A percentile compares a stretch with the other conserved stretches of the same genome.
Conservation (phyloP, 2,329 filamentous ascomycete genomes). For the Gyromitra esculenta region DNA sequence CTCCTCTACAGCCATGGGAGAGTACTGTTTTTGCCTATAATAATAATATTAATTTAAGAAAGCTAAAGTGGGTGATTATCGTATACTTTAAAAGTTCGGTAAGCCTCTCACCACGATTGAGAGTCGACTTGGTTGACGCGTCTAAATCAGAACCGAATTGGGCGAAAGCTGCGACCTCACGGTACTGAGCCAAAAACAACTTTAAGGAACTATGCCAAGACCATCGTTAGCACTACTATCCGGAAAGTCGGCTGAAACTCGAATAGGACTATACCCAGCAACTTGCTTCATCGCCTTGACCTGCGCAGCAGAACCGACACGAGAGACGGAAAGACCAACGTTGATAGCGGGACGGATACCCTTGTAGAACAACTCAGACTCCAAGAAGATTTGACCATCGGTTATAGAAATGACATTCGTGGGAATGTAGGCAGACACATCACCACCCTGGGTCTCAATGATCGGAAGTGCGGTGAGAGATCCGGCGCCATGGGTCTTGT, state of each 20-base stretch:
- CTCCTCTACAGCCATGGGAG: constrained; percentile 97
- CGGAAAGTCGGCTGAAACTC: background rate
- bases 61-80: background rate
- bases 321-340: constrained; percentile 99
- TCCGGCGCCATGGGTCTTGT: constrained; percentile 90
- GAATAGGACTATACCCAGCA: constrained; percentile 67
- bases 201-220: constrained; percentile 78
- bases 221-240: constrained; percentile 9
- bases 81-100: constrained; percentile 62
- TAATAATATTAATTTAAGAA: constrained; percentile 62
- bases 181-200: constrained; percentile 99
- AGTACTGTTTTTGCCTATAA: constrained; percentile 99
- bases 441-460: constrained; percentile 99
- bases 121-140: constrained; percentile 98
- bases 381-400: constrained; percentile 99
- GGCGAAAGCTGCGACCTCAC: constrained; percentile 99
- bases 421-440: constrained; percentile 99
- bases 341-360: constrained; percentile 99
- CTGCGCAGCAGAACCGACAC: constrained; percentile 99
- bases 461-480: constrained; percentile 96
- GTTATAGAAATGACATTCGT: constrained; percentile 99
- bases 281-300: constrained; percentile 99
- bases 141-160: constrained; percentile 99
- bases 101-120: constrained; percentile 97
- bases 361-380: constrained; percentile 99